These are phyloP conservation scores for Parastagonospora avenae DNA, from an alignment of 2,329 filamentous ascomycete species.

Conservation along the genomic window DNA sequence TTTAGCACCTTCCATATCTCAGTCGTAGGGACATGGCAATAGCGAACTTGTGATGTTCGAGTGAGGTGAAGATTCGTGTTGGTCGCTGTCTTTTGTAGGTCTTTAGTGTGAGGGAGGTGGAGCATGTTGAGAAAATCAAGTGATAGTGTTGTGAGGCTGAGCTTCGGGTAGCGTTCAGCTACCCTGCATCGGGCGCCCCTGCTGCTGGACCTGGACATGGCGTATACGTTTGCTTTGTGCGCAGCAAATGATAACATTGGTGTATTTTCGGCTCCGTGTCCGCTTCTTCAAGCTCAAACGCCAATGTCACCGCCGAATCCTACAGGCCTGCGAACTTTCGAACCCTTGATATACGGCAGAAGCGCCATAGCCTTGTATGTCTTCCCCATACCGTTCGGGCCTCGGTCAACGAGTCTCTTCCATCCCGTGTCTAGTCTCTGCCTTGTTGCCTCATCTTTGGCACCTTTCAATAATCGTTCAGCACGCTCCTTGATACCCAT, in stretches of 20 bases:
- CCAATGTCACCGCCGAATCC: slow-evolving; percentile 78
- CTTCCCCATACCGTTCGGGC: slow-evolving; percentile 87
- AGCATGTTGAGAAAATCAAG: too few relatives aligned
- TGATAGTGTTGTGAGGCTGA: too few relatives aligned
- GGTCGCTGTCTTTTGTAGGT: too few relatives aligned
- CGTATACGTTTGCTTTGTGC: not conserved
- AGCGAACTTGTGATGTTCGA: too few relatives aligned
- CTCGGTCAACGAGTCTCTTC: slow-evolving; percentile 81
- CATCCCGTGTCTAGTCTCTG: slow-evolving; percentile 72
- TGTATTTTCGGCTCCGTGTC: not conserved
- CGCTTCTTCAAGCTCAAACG: not conserved
- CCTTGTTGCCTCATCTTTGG: slow-evolving; percentile 46
- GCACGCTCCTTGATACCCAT: slow-evolving; percentile 73
- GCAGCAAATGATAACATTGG: not conserved
- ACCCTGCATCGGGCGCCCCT: too few relatives aligned
- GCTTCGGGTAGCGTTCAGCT: too few relatives aligned
- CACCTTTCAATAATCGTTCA: slow-evolving; percentile 32
- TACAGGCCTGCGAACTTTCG: slow-evolving; percentile 72
- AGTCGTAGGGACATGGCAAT: too few relatives aligned
- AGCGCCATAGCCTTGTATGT: slow-evolving; percentile 94
- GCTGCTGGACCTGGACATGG: too few relatives aligned
- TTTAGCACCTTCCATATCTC: too few relatives aligned
- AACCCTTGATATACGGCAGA: slow-evolving; percentile 70
- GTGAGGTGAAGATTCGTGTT: too few relatives aligned
- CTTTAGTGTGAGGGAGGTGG: too few relatives aligned